These are phyloP conservation scores for Glycine latifolia DNA, from an alignment of 306 rosid species.

Conservation along the genomic window DNA sequence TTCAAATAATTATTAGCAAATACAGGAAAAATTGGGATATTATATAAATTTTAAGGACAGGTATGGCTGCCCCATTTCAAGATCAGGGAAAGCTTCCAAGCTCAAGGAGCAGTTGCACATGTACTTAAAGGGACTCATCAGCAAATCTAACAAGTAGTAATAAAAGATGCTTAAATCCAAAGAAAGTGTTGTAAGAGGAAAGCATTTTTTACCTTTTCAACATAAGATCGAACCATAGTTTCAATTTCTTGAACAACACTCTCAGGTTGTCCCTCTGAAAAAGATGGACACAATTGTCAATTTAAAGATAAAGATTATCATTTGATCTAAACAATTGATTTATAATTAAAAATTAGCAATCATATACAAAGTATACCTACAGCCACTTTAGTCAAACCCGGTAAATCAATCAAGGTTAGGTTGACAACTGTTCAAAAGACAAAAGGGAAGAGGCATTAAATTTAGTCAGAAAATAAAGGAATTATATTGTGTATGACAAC, in stretches of 20 bases:
- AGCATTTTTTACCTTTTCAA: constrained; percentile 73
- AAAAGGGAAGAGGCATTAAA: constrained; percentile 16
- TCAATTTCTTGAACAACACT: constrained; percentile 93
- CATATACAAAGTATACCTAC: constrained; percentile 67
- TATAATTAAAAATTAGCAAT: background rate
- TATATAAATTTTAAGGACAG: constrained; percentile 13
- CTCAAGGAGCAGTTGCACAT: background rate
- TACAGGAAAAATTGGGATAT: background rate
- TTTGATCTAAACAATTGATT: constrained; percentile 11
- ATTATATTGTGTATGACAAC: constrained; percentile 1
- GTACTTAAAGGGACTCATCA: constrained; percentile 1
- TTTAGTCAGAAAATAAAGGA: constrained; percentile 25
- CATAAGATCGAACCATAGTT: constrained; percentile 82
- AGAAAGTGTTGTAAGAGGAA: constrained; percentile 23
- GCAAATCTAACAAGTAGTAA: background rate
- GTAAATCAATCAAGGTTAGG: constrained; percentile 91
- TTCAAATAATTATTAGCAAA: background rate
- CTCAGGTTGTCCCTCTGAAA: constrained; percentile 95
- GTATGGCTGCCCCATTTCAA: background rate
- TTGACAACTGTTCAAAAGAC: constrained; percentile 82
- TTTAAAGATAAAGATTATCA: constrained; percentile 18
- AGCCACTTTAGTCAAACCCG: constrained; percentile 97
- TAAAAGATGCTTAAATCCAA: constrained; percentile 25
- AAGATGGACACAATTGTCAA: constrained; percentile 26
- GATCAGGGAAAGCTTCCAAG: background rate